Conservation (phyloP, 306 rosid genomes). For the Vigna hirtella region DNA sequence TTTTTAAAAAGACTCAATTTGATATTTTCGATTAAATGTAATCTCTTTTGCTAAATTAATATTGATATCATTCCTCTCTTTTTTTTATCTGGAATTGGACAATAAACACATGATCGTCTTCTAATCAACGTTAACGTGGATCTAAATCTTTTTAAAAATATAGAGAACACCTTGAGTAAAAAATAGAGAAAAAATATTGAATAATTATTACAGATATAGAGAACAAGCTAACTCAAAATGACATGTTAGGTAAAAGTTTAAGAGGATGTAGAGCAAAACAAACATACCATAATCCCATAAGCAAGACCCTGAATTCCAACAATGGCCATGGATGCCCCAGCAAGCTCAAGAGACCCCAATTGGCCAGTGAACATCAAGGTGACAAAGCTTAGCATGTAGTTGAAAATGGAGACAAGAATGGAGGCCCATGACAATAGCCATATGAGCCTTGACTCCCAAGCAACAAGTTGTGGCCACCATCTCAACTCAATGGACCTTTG, state of each 20-base stretch:
- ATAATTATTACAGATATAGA: no score
- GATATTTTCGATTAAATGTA: no score
- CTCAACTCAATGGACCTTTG: constrained; percentile 14
- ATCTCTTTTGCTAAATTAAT: no score
- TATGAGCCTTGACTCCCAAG: constrained; percentile 66
- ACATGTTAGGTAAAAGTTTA: neutral
- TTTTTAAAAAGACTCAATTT: no score
- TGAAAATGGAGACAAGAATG: constrained; percentile 40
- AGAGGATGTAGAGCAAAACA: neutral
- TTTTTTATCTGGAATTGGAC: no score
- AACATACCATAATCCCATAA: constrained; percentile 67
- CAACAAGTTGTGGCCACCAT: constrained; percentile 61
- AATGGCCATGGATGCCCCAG: constrained; percentile 70
- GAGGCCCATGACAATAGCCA: constrained; percentile 35
- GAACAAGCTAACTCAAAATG: neutral
- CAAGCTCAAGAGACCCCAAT: constrained; percentile 62
- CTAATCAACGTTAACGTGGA: no score
- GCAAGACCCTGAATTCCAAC: constrained; percentile 81
- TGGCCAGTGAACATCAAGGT: constrained; percentile 64
- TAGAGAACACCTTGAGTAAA: no score
- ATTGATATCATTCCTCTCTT: no score
- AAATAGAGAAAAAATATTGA: no score
- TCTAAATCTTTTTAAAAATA: no score
- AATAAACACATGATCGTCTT: no score
- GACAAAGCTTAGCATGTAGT: constrained; percentile 47